A percentile compares a stretch with the other conserved stretches of the same genome.
phyloP scores from a whole-genome alignment of 139 green algal genomes.

The Chloropicon primus region DNA sequence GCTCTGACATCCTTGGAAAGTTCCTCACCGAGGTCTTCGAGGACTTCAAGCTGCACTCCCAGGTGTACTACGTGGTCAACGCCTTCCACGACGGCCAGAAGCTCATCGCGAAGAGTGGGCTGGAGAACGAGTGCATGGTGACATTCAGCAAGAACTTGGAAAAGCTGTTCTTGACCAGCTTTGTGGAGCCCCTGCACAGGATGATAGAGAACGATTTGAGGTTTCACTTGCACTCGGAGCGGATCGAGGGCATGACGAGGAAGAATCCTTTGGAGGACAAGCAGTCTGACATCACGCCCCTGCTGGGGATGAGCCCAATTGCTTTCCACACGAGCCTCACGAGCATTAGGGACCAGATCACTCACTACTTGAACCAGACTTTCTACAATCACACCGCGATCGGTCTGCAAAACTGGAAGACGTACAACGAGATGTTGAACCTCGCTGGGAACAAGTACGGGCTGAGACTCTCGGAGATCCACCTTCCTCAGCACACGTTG shows the following conservation, averaged over 20 bases:
- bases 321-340: slow-evolving; percentile 3
- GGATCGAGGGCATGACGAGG: slow-evolving; percentile 6
- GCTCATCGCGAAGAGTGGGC: background rate
- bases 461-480: slow-evolving; percentile 6
- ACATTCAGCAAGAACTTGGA: background rate
- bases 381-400: slow-evolving; percentile 25
- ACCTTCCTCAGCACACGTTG: slow-evolving; percentile 12
- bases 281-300: slow-evolving; percentile 13
- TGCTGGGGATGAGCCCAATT: slow-evolving; percentile 11
- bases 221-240: slow-evolving; percentile 17
- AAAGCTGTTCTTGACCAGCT: background rate
- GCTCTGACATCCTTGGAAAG: background rate
- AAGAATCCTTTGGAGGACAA: slow-evolving; percentile 19
- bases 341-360: slow-evolving; percentile 8
- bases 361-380: slow-evolving; percentile 12
- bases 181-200: background rate
- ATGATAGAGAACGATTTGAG: slow-evolving; percentile 22
- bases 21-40: background rate
- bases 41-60: background rate
- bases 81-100: background rate
- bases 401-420: slow-evolving; percentile 26
- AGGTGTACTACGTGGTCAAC: background rate
- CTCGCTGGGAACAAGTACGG: slow-evolving; percentile 14
- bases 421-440: slow-evolving; percentile 21
- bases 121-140: background rate